Evolutionary conservation across 306 rosid genomes (phyloP).

Genomic region (Prunus salicina): DNA sequence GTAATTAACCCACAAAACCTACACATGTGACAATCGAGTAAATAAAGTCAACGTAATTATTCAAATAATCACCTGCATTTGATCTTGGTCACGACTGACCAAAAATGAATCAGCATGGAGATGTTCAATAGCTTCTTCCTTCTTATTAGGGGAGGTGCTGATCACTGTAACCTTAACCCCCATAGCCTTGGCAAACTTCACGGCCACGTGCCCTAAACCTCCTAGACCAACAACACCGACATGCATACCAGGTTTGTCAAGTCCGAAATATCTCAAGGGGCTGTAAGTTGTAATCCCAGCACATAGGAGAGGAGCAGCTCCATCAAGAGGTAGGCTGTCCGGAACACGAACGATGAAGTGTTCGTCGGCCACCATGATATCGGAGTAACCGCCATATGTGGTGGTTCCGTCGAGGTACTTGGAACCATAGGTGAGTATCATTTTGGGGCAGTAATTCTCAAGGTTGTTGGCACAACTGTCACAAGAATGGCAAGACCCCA

Average conservation of each 20-base stretch:
- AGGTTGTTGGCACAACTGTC: conserved; percentile 36
- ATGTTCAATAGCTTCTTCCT: conserved; percentile 38
- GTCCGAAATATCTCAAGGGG: conserved; percentile 38
- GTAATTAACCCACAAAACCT: background rate
- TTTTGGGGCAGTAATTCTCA: conserved; percentile 48
- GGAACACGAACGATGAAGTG: conserved; percentile 42
- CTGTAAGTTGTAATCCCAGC: conserved; percentile 60
- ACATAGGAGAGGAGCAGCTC: conserved; percentile 57
- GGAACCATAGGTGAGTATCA: conserved; percentile 22
- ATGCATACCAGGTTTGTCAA: conserved; percentile 39
- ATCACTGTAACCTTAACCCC: conserved; percentile 50
- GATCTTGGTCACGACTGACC: conserved; percentile 36
- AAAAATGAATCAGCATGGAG: conserved; percentile 49
- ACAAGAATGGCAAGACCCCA: conserved; percentile 51
- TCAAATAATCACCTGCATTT: conserved; percentile 26
- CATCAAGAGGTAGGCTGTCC: conserved; percentile 39
- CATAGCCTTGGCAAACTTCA: conserved; percentile 55
- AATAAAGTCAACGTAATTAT: background rate
- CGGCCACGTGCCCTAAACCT: conserved; percentile 54
- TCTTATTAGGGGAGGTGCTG: conserved; percentile 48
- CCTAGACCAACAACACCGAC: conserved; percentile 62
- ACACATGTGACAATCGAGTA: background rate
- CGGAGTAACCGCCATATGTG: conserved; percentile 54
- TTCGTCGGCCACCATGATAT: conserved; percentile 42
- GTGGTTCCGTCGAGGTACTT: conserved; percentile 36